Conservation (phyloP, 768 basidiomycete species). For the Russula griseocarnosa region DNA sequence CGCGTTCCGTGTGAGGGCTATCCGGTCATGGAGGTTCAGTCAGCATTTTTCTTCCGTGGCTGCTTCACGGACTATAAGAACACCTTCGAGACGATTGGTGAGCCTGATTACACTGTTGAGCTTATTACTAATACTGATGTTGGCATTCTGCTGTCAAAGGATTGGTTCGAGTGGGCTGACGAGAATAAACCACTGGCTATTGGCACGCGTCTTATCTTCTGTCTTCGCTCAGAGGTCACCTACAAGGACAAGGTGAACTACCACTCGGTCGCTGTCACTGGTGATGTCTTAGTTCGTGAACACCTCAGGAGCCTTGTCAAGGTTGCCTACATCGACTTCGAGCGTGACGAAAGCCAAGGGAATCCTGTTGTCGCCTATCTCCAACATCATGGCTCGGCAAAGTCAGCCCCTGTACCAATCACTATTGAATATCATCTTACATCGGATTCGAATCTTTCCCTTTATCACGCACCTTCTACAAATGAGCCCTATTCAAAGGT, state of each 20-base stretch:
- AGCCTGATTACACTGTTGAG: no score
- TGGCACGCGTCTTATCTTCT: constrained; percentile 87
- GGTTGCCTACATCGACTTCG: constrained; percentile 83
- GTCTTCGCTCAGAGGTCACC: constrained; percentile 74
- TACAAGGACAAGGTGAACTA: constrained; percentile 90
- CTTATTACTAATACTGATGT: no score
- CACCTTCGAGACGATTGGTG: no score
- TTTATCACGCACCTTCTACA: no score
- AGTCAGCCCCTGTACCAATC: constrained; percentile 74
- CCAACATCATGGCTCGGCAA: constrained; percentile 79
- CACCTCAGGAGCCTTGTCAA: constrained; percentile 85
- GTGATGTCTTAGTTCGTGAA: constrained; percentile 83
- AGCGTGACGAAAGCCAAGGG: constrained; percentile 82
- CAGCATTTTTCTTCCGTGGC: no score
- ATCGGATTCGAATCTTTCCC: no score
- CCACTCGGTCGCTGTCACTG: constrained; percentile 73
- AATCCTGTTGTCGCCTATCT: constrained; percentile 93
- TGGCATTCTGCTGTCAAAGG: constrained; percentile 84
- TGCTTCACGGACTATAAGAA: no score
- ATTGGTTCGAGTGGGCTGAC: constrained; percentile 97
- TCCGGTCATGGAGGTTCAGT: no score
- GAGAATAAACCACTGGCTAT: constrained; percentile 69
- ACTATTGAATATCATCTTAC: constrained; percentile 86
- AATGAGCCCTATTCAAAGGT: constrained; percentile 95
- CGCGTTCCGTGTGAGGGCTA: constrained; percentile 72